Evolutionary conservation across 129 eudicot species (phyloP), one percentile per base, ranked within the genome.

Genomic region (Arctium lappa): DNA sequence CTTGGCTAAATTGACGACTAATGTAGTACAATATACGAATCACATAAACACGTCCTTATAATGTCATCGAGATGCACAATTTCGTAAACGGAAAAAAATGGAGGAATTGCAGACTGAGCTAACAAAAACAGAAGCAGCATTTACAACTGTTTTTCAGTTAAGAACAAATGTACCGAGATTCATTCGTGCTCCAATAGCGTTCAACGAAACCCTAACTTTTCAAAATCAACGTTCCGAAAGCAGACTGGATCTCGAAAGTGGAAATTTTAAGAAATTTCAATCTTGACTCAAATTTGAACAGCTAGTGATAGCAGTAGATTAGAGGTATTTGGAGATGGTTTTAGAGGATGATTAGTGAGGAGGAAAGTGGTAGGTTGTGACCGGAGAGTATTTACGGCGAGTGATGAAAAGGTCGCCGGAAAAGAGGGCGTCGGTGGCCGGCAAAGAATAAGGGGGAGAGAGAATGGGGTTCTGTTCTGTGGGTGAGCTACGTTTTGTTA

Each of bases 361-460:
- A 42, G 44, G 46, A 39, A 73, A 62, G 1, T 53, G 66, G 36
- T 46, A 37, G 62, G 2, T 56, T 30, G 68, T 79, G 48, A 66
- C 12, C 70, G 81, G 81, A 69, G 72, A 39, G 11, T 44, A 12
- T 34, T 53, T n/a, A 37, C 33, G 86, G 72, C 22, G n/a, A 75
- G 74, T 72, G 36, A 32, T 13, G 73, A 34, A 15, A 78, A 60
- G 36, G 72, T 79, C 63, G 86, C 85, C 88, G 90, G 85, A 86
- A 71, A 72, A 39, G 80, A 32, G 38, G 78, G 18, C 65, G 86
- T 89, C 85, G 88, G 88, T 75, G 83, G 80, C 79, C 84, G 84
- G 88, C 75, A 76, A 46, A 75, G 77, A 80, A 82, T 83, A 75
- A 79, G 81, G 70, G 40, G 10, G 89, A 71, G 85, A 12, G 82